Evolutionary conservation across 164 flowering plant genomes (phyloP).

Genomic region (Houttuynia cordata): DNA sequence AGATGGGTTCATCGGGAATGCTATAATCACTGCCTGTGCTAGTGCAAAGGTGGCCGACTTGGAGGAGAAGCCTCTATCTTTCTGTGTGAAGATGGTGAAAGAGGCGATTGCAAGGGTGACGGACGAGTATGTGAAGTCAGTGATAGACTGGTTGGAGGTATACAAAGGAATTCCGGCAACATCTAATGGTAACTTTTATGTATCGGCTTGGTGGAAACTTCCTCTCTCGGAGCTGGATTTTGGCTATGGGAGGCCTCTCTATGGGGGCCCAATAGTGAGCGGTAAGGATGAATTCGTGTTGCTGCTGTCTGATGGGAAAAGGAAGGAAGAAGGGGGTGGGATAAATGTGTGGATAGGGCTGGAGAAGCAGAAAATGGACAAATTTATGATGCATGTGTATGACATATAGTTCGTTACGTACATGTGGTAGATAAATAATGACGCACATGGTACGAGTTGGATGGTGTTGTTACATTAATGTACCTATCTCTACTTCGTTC

Average conservation of each 20-base stretch:
- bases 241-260: slow-evolving; percentile 30
- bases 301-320: slow-evolving; percentile 22
- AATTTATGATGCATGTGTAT: slow-evolving; percentile 19
- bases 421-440: too few relatives aligned
- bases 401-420: slow-evolving; percentile 7
- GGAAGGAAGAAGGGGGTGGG: slow-evolving; percentile 15
- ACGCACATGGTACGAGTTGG: too few relatives aligned
- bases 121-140: slow-evolving; percentile 30
- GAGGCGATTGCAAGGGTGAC: slow-evolving; percentile 26
- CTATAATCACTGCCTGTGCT: slow-evolving; percentile 37
- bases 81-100: slow-evolving; percentile 22
- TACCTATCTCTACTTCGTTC: too few relatives aligned
- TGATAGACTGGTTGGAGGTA: slow-evolving; percentile 40
- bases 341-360: slow-evolving; percentile 32
- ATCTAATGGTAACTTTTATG: slow-evolving; percentile 26
- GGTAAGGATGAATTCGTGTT: slow-evolving; percentile 38
- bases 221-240: slow-evolving; percentile 31
- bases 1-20: slow-evolving; percentile 30
- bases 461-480: too few relatives aligned
- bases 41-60: slow-evolving; percentile 25
- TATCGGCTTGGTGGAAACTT: slow-evolving; percentile 41
- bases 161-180: slow-evolving; percentile 29
- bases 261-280: slow-evolving; percentile 31
- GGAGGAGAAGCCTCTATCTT: slow-evolving; percentile 20
- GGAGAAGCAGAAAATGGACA: slow-evolving; percentile 23